Base-by-base conservation (phyloP, 352 stramenopile species). In the Phytophthora pluvialis region DNA sequence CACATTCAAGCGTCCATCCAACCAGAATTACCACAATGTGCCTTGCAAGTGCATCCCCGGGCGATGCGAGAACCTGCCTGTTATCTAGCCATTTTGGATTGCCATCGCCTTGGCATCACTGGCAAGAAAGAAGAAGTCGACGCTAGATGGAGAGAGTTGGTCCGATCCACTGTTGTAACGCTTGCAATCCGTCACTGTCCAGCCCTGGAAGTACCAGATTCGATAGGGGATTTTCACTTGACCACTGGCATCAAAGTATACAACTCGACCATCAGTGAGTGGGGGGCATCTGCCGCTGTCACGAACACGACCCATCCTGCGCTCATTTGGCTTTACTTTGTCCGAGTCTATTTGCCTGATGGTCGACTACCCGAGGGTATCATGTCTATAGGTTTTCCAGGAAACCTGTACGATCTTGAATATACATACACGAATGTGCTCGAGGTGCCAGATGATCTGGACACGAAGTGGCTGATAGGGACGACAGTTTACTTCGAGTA, bases 391-490 rank as follows among this genome's bases (percentile, higher is more conserved):
- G 57, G 73, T 26, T 65, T 53, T 15, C 51, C 63, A 1, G 18
- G 12, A 1, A 66, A 57, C 8, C 11, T 76, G 10, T 64, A 63
- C 15, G 65, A 83, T 33, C 44, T 88, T 3, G 70, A 80, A 16
- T 49, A 83, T 53, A 63, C 25, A 0, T 54, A 55, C 9, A 68
- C 63, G 28, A 85, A 81, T 26, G 32, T 89, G 5, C 70, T 43
- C 1, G 40, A 72, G 13, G 36, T 86, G 4, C 80, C 75, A 0
- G 46, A 73, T 1, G 45, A 84, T 79, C 33, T 86, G 11, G 55
- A 78, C 40, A 26, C 59, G n/a, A 71, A 54, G 18, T 86, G 77
- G 75, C 70, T 72, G 6, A 38, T 52, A n/a, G 60, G 50, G 3
- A 48, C 43, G 8, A 48, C 57, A 21, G 38, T 76, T 11, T 64